phyloP scores from a whole-genome alignment of 768 basidiomycete species.

The Naganishia antarctica region DNA sequence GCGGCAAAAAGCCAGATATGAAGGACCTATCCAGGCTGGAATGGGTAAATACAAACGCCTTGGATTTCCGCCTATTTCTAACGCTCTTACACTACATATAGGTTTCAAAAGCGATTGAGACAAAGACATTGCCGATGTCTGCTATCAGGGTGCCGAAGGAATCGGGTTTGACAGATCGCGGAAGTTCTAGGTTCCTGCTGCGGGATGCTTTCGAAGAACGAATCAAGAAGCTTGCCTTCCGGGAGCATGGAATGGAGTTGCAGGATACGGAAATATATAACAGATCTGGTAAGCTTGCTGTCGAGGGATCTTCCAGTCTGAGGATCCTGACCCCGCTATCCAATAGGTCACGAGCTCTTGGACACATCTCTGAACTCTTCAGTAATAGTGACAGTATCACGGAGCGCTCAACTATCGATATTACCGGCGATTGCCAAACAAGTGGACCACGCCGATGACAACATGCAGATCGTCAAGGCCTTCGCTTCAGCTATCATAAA shows the following conservation, averaged over 20 bases:
- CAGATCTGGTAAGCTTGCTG: neutral
- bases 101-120: neutral
- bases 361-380: neutral
- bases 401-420: neutral
- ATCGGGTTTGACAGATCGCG: too few relatives aligned
- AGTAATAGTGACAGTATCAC: neutral
- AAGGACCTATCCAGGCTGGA: constrained; percentile 8
- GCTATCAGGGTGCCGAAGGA: too few relatives aligned
- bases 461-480: neutral
- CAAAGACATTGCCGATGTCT: neutral
- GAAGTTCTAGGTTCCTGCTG: neutral
- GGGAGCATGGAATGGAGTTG: neutral
- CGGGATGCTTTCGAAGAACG: neutral
- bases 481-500: constrained; percentile 8
- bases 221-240: neutral
- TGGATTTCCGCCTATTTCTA: neutral
- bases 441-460: neutral
- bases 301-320: too few relatives aligned
- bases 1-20: constrained; percentile 2
- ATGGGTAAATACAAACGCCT: constrained; percentile 12
- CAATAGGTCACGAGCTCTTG: neutral
- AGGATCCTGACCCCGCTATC: neutral
- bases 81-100: neutral
- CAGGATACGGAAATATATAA: neutral
- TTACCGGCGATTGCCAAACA: neutral